Conservation (phyloP, 192 early-diverging fungal genomes). For the Phycomyces blakesleeanus region DNA sequence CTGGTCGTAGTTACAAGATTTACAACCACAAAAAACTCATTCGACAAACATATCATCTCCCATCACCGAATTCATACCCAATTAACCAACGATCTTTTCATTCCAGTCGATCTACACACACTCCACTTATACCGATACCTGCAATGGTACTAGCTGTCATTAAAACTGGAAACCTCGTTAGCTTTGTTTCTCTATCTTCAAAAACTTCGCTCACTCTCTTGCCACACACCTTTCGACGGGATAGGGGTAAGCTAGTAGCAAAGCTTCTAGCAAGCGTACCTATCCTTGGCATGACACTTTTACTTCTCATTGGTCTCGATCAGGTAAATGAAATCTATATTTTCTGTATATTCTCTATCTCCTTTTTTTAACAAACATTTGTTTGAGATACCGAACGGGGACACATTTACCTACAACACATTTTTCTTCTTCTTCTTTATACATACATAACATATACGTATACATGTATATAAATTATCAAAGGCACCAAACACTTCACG, state of each 20-base stretch:
- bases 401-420: background rate
- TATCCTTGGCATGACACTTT: constrained; percentile 21
- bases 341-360: no score
- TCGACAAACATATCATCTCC: no score
- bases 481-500: constrained; percentile 53
- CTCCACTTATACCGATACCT: constrained; percentile 35
- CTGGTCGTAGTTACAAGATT: no score
- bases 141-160: constrained; percentile 20
- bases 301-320: constrained; percentile 33
- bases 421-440: no score
- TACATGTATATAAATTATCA: no score
- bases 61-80: no score
- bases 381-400: no score
- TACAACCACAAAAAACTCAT: no score
- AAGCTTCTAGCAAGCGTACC: constrained; percentile 32
- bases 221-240: constrained; percentile 28
- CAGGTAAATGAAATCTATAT: no score
- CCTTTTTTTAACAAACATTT: no score
- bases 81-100: constrained; percentile 23
- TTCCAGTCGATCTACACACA: constrained; percentile 10
- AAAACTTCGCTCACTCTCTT: constrained; percentile 35
- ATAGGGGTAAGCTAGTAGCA: background rate
- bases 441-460: no score
- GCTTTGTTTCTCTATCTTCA: constrained; percentile 31
- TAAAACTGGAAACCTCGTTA: constrained; percentile 35